Percentiles rank a stretch among this genome's conserved stretches.
phyloP scores from a whole-genome alignment of 192 early-diverging fungal species.

The Geosiphon pyriformis region DNA sequence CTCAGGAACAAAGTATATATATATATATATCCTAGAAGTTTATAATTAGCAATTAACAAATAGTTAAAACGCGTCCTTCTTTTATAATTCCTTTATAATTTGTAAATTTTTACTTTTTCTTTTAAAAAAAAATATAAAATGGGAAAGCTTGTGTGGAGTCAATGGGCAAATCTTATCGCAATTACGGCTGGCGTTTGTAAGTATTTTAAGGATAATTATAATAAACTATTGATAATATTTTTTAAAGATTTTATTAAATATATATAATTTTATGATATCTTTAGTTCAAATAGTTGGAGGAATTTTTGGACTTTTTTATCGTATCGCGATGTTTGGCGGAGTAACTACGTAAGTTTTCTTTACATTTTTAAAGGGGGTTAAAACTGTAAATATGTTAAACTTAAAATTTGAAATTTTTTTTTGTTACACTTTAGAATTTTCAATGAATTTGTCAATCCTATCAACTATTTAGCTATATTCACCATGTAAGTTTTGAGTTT shows the following conservation, averaged over 20 bases:
- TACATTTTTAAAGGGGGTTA: neutral
- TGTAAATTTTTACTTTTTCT: too few relatives aligned
- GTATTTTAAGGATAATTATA: neutral
- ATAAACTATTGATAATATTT: neutral
- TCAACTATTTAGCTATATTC: constrained; percentile 3
- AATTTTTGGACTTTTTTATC: constrained; percentile 20
- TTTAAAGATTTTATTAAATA: neutral
- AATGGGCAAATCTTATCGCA: constrained; percentile 19
- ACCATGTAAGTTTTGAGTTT: constrained; percentile 18
- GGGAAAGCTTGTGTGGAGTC: constrained; percentile 20
- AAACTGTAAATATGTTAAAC: neutral
- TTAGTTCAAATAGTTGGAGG: constrained; percentile 16
- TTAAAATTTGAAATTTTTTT: neutral
- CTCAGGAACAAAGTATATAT: too few relatives aligned
- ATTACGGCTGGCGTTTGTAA: constrained; percentile 21
- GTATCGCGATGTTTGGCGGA: neutral
- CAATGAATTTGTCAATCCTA: constrained; percentile 6
- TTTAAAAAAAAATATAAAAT: constrained; percentile 14
- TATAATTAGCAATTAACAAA: too few relatives aligned
- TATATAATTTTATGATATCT: neutral
- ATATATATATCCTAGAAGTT: too few relatives aligned
- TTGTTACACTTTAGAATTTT: neutral
- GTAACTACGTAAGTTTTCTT: constrained; percentile 2
- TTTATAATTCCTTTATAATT: too few relatives aligned
- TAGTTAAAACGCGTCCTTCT: too few relatives aligned